These are phyloP conservation scores for Colletotrichum euphorbiae DNA, from an alignment of 2,329 filamentous ascomycete species.

Conservation along the genomic window DNA sequence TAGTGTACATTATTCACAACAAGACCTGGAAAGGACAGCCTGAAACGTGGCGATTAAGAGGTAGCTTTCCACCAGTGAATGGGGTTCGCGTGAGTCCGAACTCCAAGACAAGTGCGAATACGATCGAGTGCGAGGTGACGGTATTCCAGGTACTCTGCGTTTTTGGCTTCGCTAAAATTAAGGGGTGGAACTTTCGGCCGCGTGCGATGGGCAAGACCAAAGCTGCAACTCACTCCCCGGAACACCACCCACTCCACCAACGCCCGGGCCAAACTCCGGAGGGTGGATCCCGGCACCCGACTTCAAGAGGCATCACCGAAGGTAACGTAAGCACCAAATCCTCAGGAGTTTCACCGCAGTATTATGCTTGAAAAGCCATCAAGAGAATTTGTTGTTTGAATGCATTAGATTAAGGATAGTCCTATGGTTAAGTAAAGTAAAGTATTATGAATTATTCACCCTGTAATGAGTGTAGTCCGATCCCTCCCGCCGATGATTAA, in stretches of 20 bases:
- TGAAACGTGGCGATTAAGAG: slow-evolving; percentile 12
- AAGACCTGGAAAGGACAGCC: not conserved
- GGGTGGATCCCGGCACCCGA: too few species aligned
- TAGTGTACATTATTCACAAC: slow-evolving; percentile 2
- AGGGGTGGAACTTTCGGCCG: too few species aligned
- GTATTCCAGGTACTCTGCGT: too few species aligned
- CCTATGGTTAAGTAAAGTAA: not conserved
- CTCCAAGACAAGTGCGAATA: not conserved
- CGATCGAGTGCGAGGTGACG: not conserved
- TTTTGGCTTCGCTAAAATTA: too few species aligned
- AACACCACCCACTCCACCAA: too few species aligned
- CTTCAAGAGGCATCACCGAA: too few species aligned
- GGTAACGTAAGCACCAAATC: too few species aligned
- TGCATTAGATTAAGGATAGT: slow-evolving; percentile 11
- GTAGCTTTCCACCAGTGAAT: not conserved
- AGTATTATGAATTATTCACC: slow-evolving; percentile 15
- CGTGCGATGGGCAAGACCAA: too few species aligned
- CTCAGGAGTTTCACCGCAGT: too few species aligned
- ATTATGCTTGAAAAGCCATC: too few species aligned
- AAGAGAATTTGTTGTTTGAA: not conserved
- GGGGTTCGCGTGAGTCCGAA: not conserved
- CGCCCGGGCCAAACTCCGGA: too few species aligned
- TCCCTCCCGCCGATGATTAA: not conserved
- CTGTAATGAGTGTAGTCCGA: slow-evolving; percentile 17
- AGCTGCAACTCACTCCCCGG: too few species aligned